Conservation (phyloP, 225 moss, liverwort and hornwort genomes). For the Asterella californica region DNA sequence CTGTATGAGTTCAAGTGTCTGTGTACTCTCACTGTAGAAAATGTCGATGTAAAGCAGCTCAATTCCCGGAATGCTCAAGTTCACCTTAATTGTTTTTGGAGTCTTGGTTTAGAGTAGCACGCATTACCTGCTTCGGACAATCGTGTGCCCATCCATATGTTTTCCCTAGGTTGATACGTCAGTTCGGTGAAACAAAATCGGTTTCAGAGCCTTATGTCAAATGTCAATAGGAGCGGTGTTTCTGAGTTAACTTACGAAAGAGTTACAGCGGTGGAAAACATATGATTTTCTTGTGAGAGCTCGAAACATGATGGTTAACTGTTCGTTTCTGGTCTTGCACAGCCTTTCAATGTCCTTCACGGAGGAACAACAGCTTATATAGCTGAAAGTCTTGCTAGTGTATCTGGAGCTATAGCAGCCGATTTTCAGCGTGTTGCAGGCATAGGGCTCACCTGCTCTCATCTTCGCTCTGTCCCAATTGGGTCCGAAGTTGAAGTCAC, state of each 20-base stretch:
- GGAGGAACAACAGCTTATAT: constrained; percentile 46
- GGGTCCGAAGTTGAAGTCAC: constrained; percentile 59
- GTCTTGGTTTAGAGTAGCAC: background rate
- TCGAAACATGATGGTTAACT: background rate
- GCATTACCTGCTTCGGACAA: background rate
- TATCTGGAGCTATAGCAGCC: constrained; percentile 13
- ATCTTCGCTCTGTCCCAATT: constrained; percentile 56
- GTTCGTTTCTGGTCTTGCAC: constrained; percentile 1
- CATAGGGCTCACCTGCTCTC: constrained; percentile 62
- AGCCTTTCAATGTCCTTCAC: constrained; percentile 47
- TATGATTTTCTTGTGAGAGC: background rate
- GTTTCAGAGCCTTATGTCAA: background rate
- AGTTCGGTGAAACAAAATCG: background rate
- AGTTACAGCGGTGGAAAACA: background rate
- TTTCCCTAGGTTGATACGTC: background rate
- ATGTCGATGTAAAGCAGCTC: background rate
- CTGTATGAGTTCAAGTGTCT: too few relatives aligned
- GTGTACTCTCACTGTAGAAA: background rate
- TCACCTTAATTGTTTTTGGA: background rate
- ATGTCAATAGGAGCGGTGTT: background rate
- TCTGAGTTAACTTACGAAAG: background rate
- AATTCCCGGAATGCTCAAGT: background rate
- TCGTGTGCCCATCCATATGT: background rate
- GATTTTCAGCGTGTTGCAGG: constrained; percentile 53
- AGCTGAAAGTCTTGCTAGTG: constrained; percentile 41